phyloP scores from a whole-genome alignment of 2,329 filamentous ascomycete species.

The Macrophomina pseudophaseolina region DNA sequence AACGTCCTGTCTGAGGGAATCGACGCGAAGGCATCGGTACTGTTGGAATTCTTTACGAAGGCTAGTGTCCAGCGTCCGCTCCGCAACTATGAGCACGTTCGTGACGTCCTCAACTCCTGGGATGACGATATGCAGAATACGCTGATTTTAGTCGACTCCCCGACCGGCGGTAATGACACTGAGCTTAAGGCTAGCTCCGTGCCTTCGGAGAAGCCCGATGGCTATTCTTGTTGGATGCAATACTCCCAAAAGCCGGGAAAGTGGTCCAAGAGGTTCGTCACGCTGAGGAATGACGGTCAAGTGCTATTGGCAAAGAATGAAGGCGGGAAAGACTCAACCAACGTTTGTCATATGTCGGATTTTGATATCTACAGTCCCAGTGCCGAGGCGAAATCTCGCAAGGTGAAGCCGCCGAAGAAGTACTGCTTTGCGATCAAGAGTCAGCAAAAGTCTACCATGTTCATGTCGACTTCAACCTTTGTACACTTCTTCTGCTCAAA shows the following conservation, averaged over 20 bases:
- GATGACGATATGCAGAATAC: conserved; percentile 78
- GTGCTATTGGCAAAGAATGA: conserved; percentile 73
- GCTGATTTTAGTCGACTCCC: conserved; percentile 68
- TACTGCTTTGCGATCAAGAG: conserved; percentile 89
- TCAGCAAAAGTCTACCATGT: conserved; percentile 85
- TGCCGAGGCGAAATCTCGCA: conserved; percentile 68
- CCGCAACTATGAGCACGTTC: conserved; percentile 82
- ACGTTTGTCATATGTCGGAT: conserved; percentile 84
- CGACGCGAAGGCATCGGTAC: conserved; percentile 67
- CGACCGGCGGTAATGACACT: conserved; percentile 58
- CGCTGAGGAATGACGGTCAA: conserved; percentile 75
- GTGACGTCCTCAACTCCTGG: conserved; percentile 93
- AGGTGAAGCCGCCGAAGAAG: conserved; percentile 82
- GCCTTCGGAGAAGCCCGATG: conserved; percentile 66
- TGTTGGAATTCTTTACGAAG: conserved; percentile 76
- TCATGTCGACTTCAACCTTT: conserved; percentile 81
- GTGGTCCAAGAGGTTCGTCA: conserved; percentile 86
- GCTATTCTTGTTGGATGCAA: conserved; percentile 73
- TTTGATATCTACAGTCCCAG: conserved; percentile 89
- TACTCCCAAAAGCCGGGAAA: conserved; percentile 82
- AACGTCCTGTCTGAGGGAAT: conserved; percentile 68
- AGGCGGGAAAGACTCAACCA: conserved; percentile 67
- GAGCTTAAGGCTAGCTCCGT: conserved; percentile 69
- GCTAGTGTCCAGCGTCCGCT: conserved; percentile 82
- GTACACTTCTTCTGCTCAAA: conserved; percentile 91